Conservation (phyloP, 768 basidiomycete genomes). For the Termitomyces sp. region DNA sequence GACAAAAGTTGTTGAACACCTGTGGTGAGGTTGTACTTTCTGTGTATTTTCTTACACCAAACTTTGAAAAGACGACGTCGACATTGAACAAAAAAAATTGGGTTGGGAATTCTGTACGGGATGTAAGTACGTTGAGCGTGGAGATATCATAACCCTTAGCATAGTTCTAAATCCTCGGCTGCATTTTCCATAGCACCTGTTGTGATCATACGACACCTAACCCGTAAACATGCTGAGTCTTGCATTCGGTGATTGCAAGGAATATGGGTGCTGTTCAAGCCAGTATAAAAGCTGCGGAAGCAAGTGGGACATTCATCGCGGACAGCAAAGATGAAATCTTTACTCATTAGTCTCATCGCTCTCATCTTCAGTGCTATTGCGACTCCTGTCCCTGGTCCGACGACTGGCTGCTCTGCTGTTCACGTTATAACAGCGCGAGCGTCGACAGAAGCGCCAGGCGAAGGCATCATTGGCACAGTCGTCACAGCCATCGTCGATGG, state of each 20-base stretch:
- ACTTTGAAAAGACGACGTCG: too few species aligned
- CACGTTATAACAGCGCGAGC: constrained; percentile 17
- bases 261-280: background rate
- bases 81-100: background rate
- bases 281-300: background rate
- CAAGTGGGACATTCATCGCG: background rate
- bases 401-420: constrained; percentile 13
- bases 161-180: background rate
- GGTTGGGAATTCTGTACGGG: background rate
- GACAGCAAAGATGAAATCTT: background rate
- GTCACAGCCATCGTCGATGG: constrained; percentile 8
- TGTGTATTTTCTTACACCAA: background rate
- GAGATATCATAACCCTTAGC: background rate
- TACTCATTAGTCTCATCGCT: background rate
- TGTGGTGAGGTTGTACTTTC: background rate
- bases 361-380: background rate
- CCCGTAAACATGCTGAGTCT: background rate
- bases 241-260: background rate
- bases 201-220: constrained; percentile 2
- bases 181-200: background rate
- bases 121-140: too few species aligned
- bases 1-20: background rate
- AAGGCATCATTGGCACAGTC: constrained; percentile 14
- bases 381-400: constrained; percentile 5
- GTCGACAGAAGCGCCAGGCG: constrained; percentile 14